Evolutionary conservation across 2,329 filamentous ascomycete species (phyloP), one percentile per base, ranked within the genome.

Genomic region (Dothideomycetes sp.): DNA sequence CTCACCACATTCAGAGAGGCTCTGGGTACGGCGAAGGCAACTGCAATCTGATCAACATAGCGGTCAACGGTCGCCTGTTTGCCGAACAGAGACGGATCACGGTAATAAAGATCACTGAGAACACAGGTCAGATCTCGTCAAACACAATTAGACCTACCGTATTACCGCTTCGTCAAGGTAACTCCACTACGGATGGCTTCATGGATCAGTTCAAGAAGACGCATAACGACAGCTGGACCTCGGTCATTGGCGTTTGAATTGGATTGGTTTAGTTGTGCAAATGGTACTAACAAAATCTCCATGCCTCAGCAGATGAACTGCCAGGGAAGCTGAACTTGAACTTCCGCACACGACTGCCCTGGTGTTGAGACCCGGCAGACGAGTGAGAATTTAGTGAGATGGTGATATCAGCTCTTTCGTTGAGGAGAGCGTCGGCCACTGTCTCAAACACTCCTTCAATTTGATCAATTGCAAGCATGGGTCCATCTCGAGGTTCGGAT

Each of bases 71-170:
- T 67, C 12, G 60, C 55, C 56, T 91, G 85, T 35, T 68, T 78
- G 15, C 70, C 68, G 53, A 91, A 93, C 0, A 93, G 64, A 8
- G 77, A 71, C 4, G 80, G 76, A 49, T 87, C 73, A 51, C 84
- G 77, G 55, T 93, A 93, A 58, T 80, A 93, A 4, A 93, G 78
- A 52, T 84, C 83, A 46, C 84, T 89, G 45, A n/a, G 4, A 27
- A n/a, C 15, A 17, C 18, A 10, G 20, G 31, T 39, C 8, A 35
- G 29, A 12, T 16, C 5, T 9, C 12, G 13, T 13, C 20, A 3
- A 17, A 11, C 5, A 20, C 17, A 32, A 9, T 35, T 17, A 32
- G 19, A 35, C 31, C n/a, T 17, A 43, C 30, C 30, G 23, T 24
- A 24, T 25, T 51, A 74, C 74, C 74, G 66, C 54, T 79, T 80